Evolutionary conservation across 164 flowering plant genomes (phyloP).

Genomic region (Buxus sempervirens): DNA sequence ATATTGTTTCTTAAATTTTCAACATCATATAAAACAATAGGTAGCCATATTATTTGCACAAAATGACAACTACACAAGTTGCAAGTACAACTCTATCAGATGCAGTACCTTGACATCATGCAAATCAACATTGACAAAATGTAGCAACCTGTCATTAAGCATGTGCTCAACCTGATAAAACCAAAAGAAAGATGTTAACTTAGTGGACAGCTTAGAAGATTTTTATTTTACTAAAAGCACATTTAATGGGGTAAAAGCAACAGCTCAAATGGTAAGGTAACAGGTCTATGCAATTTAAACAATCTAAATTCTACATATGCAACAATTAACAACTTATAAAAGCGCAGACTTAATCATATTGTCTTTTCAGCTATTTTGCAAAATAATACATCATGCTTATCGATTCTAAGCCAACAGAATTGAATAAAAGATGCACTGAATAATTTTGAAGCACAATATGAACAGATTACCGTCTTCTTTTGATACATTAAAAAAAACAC

Average conservation of each 20-base stretch:
- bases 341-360: neutral
- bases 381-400: neutral
- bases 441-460: neutral
- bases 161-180: conserved; percentile 58
- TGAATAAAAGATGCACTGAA: neutral
- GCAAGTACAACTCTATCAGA: neutral
- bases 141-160: conserved; percentile 49
- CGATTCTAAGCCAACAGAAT: neutral
- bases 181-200: conserved; percentile 15
- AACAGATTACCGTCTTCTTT: neutral
- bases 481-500: neutral
- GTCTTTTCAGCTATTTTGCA: neutral
- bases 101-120: conserved; percentile 57
- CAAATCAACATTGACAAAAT: conserved; percentile 50
- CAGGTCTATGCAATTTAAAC: neutral
- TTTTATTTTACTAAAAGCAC: neutral
- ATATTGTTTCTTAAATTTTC: neutral
- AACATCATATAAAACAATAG: no score
- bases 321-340: neutral
- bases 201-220: neutral
- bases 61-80: neutral
- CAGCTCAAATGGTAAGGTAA: neutral
- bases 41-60: neutral
- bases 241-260: neutral
- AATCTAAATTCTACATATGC: neutral